Conservation (phyloP, 441 rosid species). For the Adansonia rubrostipa region DNA sequence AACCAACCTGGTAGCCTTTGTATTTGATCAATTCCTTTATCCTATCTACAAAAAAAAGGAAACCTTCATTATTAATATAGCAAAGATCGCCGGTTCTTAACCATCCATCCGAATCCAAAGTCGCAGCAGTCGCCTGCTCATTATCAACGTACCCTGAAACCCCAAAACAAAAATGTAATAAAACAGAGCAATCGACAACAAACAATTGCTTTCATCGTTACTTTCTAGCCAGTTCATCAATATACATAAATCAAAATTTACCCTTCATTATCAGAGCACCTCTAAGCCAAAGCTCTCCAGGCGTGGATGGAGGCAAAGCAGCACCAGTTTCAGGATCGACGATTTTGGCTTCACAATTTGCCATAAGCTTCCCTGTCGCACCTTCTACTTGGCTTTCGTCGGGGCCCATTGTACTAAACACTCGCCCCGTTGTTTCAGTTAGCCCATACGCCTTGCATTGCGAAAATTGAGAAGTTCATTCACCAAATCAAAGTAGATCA, state of each 20-base stretch:
- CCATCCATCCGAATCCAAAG: slow-evolving; percentile 61
- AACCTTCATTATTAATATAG: slow-evolving; percentile 56
- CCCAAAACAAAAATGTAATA: not conserved
- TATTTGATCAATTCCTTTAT: slow-evolving; percentile 64
- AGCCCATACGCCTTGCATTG: slow-evolving; percentile 57
- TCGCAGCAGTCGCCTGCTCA: slow-evolving; percentile 52
- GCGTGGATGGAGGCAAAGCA: slow-evolving; percentile 43
- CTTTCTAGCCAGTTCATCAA: not conserved
- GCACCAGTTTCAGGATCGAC: slow-evolving; percentile 47
- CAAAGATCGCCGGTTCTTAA: slow-evolving; percentile 65
- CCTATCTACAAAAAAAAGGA: slow-evolving; percentile 60
- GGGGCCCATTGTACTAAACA: slow-evolving; percentile 43
- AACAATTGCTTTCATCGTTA: not conserved
- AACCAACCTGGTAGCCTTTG: slow-evolving; percentile 61
- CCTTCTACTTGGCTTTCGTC: slow-evolving; percentile 45
- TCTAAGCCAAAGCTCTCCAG: slow-evolving; percentile 67
- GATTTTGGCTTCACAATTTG: slow-evolving; percentile 54
- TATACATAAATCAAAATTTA: slow-evolving; percentile 16
- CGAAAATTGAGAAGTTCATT: not conserved
- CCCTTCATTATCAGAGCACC: slow-evolving; percentile 64
- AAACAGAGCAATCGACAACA: not conserved
- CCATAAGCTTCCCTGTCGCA: slow-evolving; percentile 55
- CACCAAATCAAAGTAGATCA: not conserved
- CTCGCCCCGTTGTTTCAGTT: slow-evolving; percentile 58
- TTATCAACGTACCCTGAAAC: slow-evolving; percentile 54